Base-by-base conservation (phyloP, 352 stramenopile genomes). In the Pythium monospermum region DNA sequence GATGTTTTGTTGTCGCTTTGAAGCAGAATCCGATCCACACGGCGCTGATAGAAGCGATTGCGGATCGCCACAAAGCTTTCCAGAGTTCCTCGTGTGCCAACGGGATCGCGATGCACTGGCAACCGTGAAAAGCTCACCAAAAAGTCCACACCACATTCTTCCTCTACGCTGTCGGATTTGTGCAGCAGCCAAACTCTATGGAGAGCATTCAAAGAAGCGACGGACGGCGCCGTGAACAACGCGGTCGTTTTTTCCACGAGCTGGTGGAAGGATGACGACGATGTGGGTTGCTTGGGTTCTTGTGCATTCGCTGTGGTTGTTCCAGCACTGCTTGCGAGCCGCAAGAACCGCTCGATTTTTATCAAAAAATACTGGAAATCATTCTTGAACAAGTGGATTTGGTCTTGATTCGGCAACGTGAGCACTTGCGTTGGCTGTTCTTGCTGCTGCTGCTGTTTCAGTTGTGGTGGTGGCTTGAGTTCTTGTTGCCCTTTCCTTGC, bases 41-140 rank as follows among this genome's bases (percentile, higher is more conserved):
- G 45, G 12, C n/a, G 15, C 22, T 55, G 35, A 28, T 55, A 55
- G 28, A 47, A 36, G 3, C n/a, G 5, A 23, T 55, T 55, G 11
- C 19, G 22, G 26, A 55, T 21, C 15, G 26, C 2, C 15, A 55
- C 23, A 30, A 40, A 55, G 16, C 35, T 31, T 30, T 55, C 48
- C 3, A 55, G 18, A 26, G 37, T 33, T 13, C 48, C 35, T 39
- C 48, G 22, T 12, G 48, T 30, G 8, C 25, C 48, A n/a, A 30
- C 28, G 15, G 48, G 48, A 27, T 55, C 48, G 21, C 48, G 48
- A 30, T 55, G 25, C 3, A 4, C 7, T 16, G 37, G 35, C 23
- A 45, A 8, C 5, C 5, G 37, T 7, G 30, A 39, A 23, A 21
- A 47, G 15, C 18, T 18, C 1, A 55, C 12, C 15, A 55, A 21